Percentiles rank a stretch among this genome's conserved stretches.
Conservation (phyloP, 2,329 filamentous ascomycete genomes). For the Trichoderma harzianum region DNA sequence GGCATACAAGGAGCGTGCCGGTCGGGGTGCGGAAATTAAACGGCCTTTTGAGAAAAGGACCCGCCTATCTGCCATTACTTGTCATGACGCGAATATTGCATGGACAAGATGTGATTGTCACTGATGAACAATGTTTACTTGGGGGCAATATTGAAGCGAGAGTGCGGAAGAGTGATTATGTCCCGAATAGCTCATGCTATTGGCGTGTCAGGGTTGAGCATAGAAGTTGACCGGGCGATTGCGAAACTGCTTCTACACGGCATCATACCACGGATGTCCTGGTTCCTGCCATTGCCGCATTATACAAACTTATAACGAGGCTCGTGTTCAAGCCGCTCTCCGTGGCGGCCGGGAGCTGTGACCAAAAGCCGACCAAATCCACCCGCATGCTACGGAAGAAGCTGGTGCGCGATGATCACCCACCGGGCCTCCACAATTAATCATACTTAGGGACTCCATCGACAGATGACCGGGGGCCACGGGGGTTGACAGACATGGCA, state of each 20-base stretch:
- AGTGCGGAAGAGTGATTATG: neutral
- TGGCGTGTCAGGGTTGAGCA: neutral
- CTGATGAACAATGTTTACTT: neutral
- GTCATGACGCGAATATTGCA: neutral
- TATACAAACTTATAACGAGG: neutral
- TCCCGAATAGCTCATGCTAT: neutral
- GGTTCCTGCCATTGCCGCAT: neutral
- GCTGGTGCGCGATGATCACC: neutral
- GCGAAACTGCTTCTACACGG: neutral
- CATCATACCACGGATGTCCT: neutral
- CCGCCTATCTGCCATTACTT: neutral
- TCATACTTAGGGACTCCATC: neutral
- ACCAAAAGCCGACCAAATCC: neutral
- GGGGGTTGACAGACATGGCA: neutral
- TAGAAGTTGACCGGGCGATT: neutral
- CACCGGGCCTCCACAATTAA: constrained; percentile 7
- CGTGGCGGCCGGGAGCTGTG: neutral
- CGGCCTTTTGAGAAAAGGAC: neutral
- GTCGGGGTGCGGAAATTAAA: constrained; percentile 6
- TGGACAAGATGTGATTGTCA: neutral
- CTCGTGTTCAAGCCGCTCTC: neutral
- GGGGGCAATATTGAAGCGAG: neutral
- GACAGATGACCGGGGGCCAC: neutral
- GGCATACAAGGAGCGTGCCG: neutral
- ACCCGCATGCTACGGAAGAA: neutral